A percentile compares a stretch with the other conserved stretches of the same genome.
Evolutionary conservation across 2,329 filamentous ascomycete genomes (phyloP).

Genomic region (Scedosporium dehoogii): DNA sequence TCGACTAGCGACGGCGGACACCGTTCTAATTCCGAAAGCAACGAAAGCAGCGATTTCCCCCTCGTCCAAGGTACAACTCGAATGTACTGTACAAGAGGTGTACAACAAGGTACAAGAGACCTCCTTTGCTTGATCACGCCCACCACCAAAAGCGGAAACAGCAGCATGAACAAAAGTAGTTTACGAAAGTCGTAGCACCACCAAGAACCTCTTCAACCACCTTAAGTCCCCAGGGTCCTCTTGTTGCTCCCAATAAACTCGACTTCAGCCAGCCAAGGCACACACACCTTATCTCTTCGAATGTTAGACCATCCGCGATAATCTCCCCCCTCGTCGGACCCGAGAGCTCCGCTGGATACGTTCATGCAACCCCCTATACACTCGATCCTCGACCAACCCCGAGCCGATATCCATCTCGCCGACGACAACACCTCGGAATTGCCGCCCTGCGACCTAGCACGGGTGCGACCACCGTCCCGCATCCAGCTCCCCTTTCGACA

Average conservation of each 20-base stretch:
- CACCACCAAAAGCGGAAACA: not conserved
- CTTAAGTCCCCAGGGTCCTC: not conserved
- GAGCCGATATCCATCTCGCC: not conserved
- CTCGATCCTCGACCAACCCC: not conserved
- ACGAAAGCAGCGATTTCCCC: not conserved
- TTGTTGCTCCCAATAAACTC: constrained; percentile 1
- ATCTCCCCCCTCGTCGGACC: not conserved
- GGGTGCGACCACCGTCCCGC: not conserved
- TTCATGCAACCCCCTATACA: not conserved
- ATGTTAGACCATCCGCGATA: not conserved
- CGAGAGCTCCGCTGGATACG: not conserved
- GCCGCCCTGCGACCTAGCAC: not conserved
- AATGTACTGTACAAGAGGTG: not conserved
- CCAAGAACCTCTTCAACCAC: not conserved
- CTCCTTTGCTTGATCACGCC: not conserved
- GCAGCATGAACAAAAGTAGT: not conserved
- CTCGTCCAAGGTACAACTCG: not conserved
- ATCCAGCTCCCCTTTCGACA: not conserved
- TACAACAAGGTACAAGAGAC: not conserved
- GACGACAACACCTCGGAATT: not conserved
- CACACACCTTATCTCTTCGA: not conserved
- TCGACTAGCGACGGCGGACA: not conserved
- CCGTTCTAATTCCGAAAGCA: not conserved
- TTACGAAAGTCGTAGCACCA: not conserved
- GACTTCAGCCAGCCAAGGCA: constrained; percentile 5